Base-by-base conservation (phyloP, 129 eudicot genomes). In the Pulicaria dysenterica region DNA sequence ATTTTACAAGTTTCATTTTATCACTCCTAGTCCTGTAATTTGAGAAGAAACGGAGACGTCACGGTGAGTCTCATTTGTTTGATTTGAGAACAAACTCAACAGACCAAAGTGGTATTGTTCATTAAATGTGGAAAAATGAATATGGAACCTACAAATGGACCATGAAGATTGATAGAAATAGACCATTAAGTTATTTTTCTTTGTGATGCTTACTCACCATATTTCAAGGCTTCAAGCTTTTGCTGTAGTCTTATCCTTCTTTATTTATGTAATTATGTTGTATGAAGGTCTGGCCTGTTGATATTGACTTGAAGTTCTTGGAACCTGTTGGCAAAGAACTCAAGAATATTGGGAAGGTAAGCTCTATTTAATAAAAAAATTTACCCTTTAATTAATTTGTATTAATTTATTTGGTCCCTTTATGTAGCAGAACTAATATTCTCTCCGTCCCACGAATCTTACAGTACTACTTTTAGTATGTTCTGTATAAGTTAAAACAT, bases 241-340 rank as follows among this genome's bases (percentile, higher is more conserved):
- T 11, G 16, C 38, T 57, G 16, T 39, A 55, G 48, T 76, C 58
- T 76, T 59, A 75, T 66, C 66, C 42, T 4, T 13, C 31, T 14
- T 56, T 66, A 19, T 34, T 17, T 34, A 61, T 47, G 40, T 50
- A 24, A 24, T 24, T 24, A 24, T 24, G 31, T 8, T 71, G 37
- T 63, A 47, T 68, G 44, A 80, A 93, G 96, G 92, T 93, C 16
- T 93, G 98, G 98, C 98, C 98, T 55, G 73, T 93, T 34, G 84
- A 87, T 7, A 49, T 89, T 4, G 92, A 93, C 84, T 66, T 93
- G 71, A 89, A 89, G 70, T 93, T 93, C 76, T 68, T 89, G 87
- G 95, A 85, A 81, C 96, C 98, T 8, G 92, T 93, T 78, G 96
- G 95, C 13, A 86, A 88, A 51, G 92, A 93, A 67, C 95, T 93